These are phyloP conservation scores for Lepidium sativum DNA, from an alignment of 345 rosid species.

Conservation along the genomic window DNA sequence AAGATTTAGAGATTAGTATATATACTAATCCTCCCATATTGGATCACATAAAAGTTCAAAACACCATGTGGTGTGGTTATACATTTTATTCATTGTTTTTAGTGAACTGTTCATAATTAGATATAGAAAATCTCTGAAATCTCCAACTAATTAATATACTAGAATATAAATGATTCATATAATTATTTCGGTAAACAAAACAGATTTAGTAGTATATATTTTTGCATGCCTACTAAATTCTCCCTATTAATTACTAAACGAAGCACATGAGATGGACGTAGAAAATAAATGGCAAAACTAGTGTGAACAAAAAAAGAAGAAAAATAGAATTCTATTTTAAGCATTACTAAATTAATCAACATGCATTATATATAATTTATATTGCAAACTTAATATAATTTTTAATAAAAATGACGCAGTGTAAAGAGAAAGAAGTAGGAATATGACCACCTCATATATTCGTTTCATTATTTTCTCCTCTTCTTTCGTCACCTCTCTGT, in stretches of 20 bases:
- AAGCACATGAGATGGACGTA: conserved; percentile 15
- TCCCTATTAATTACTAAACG: neutral
- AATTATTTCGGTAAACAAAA: neutral
- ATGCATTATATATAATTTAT: neutral
- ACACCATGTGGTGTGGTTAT: conserved; percentile 20
- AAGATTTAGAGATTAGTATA: conserved; percentile 24
- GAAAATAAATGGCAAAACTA: neutral
- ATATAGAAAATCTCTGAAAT: neutral
- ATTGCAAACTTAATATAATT: neutral
- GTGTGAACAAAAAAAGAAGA: conserved; percentile 10
- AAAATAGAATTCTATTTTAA: neutral
- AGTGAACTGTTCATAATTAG: neutral
- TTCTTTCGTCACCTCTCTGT: neutral
- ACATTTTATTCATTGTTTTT: neutral
- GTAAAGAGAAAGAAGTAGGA: conserved; percentile 7
- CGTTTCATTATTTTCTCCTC: conserved; percentile 18
- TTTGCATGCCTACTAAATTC: conserved; percentile 17
- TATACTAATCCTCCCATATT: conserved; percentile 19
- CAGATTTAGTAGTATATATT: neutral
- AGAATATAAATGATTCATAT: neutral
- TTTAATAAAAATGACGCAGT: neutral
- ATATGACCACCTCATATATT: conserved; percentile 30
- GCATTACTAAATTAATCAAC: neutral
- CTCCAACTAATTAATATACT: neutral
- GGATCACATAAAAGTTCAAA: neutral